Percentiles rank a stretch among this genome's conserved stretches.
These are phyloP conservation scores for Mycena capillaripes DNA, from an alignment of 768 basidiomycete genomes.

Conservation along the genomic window DNA sequence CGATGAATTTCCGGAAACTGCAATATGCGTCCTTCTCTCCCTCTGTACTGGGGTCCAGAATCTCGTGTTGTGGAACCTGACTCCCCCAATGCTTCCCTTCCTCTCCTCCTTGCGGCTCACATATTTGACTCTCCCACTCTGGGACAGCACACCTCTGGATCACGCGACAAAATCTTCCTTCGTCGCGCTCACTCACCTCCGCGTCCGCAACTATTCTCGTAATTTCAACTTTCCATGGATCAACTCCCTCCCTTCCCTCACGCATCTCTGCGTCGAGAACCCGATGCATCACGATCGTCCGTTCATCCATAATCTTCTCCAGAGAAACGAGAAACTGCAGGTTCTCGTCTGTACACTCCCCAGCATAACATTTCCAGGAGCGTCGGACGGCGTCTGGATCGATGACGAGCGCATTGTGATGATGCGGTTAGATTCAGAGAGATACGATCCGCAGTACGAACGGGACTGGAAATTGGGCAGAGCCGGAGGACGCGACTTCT, in stretches of 20 bases:
- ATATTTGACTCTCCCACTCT: background rate
- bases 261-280: background rate
- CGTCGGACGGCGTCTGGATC: background rate
- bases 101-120: background rate
- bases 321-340: background rate
- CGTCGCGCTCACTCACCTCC: conserved; percentile 1
- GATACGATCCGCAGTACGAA: background rate
- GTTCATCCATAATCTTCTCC: background rate
- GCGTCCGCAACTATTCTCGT: background rate
- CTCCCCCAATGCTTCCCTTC: background rate
- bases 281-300: background rate
- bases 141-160: background rate
- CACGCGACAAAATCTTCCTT: background rate
- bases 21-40: background rate
- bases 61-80: background rate
- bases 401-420: background rate
- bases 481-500: background rate
- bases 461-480: background rate
- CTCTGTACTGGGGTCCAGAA: background rate
- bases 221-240: background rate
- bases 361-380: background rate
- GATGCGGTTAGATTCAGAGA: background rate
- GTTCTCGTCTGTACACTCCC: background rate
- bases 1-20: too few species aligned
- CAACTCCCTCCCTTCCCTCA: background rate